phyloP scores from a whole-genome alignment of 2,329 filamentous ascomycete genomes.

The Talaromyces sp. region DNA sequence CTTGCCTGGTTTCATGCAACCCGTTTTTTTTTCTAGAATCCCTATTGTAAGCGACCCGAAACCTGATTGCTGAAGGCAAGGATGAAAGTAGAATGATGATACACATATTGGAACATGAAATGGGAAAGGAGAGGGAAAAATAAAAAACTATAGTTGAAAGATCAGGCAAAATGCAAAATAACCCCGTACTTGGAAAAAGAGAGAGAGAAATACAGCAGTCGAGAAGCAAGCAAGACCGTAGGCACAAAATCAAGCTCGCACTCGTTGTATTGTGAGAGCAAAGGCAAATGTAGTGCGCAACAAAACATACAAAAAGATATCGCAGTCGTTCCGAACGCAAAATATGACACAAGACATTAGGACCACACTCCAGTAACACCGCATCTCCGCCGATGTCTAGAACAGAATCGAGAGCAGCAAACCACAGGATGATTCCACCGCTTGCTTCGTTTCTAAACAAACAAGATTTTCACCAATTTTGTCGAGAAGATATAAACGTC shows the following conservation, averaged over 20 bases:
- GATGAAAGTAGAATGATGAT: neutral
- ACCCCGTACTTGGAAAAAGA: conserved; percentile 8
- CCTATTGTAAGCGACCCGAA: neutral
- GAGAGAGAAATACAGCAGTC: conserved; percentile 1
- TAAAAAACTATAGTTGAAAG: neutral
- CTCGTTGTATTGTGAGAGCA: neutral
- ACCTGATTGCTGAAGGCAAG: neutral
- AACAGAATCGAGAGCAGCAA: conserved; percentile 3
- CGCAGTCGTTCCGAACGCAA: conserved; percentile 14
- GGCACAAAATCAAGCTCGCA: neutral
- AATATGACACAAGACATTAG: conserved; percentile 10
- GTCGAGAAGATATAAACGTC: neutral
- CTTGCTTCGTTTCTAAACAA: conserved; percentile 10
- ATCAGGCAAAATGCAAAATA: neutral
- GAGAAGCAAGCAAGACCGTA: neutral
- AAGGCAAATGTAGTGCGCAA: neutral
- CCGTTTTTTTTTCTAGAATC: neutral
- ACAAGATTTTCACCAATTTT: conserved; percentile 6
- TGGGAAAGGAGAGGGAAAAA: neutral
- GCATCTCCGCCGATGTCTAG: conserved; percentile 12
- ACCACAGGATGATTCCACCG: neutral
- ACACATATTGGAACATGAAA: neutral
- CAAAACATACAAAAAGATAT: conserved; percentile 8
- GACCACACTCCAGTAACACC: conserved; percentile 15
- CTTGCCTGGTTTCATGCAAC: neutral